Conservation (phyloP, 2,329 filamentous ascomycete species). For the Aureobasidium sp. region DNA sequence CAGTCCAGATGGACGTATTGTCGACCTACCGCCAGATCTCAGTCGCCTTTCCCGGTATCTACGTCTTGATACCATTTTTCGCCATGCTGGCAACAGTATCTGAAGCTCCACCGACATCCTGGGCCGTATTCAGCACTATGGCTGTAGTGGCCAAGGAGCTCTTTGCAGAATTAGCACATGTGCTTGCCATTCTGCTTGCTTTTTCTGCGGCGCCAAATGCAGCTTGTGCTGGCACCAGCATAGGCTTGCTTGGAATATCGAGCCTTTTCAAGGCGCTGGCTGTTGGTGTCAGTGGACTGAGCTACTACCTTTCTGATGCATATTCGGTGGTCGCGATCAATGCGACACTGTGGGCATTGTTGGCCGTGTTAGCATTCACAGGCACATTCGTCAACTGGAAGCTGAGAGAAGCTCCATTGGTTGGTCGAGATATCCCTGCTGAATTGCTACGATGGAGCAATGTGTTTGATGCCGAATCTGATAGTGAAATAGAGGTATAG, state of each 20-base stretch:
- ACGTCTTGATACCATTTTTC: constrained; percentile 35
- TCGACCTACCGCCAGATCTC: constrained; percentile 38
- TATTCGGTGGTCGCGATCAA: constrained; percentile 39
- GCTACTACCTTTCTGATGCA: constrained; percentile 40
- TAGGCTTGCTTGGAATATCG: constrained; percentile 43
- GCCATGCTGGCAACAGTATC: constrained; percentile 28
- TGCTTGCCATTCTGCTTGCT: constrained; percentile 40
- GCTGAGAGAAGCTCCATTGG: constrained; percentile 38
- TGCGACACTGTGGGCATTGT: constrained; percentile 38
- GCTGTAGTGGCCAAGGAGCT: constrained; percentile 38
- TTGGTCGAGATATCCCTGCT: constrained; percentile 39
- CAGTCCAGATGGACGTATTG: constrained; percentile 36
- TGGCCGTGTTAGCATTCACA: constrained; percentile 34
- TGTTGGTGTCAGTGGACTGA: constrained; percentile 39
- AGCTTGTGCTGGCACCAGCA: constrained; percentile 40
- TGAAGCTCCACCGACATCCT: not conserved
- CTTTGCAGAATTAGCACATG: constrained; percentile 36
- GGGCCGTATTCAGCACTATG: constrained; percentile 28
- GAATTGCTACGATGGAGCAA: constrained; percentile 40
- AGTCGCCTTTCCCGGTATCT: constrained; percentile 35
- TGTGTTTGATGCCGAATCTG: constrained; percentile 39
- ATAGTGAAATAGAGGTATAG: constrained; percentile 19
- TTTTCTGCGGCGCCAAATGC: constrained; percentile 43
- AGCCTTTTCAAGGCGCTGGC: constrained; percentile 42
- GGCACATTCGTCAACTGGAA: constrained; percentile 41